Percentiles rank a stretch among this genome's conserved stretches.
Conservation (phyloP, 169 alveolate genomes). For the Eimeria praecox region DNA sequence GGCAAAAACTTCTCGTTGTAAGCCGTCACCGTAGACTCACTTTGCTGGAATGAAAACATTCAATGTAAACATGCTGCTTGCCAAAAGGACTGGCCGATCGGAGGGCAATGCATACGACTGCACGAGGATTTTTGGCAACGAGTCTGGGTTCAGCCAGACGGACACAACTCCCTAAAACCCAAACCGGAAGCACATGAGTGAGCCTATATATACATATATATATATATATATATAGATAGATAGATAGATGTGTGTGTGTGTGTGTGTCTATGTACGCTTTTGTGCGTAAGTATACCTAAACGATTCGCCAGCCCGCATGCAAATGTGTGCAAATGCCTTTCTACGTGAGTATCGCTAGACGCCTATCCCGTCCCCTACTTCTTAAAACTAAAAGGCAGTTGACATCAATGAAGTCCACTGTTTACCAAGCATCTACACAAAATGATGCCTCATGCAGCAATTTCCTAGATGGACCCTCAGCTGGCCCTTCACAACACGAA, state of each 20-base stretch:
- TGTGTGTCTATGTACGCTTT: too few species aligned
- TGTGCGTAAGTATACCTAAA: too few species aligned
- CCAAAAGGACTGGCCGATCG: slow-evolving; percentile 68
- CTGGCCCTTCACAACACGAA: not conserved
- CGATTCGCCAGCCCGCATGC: too few species aligned
- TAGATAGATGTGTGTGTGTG: too few species aligned
- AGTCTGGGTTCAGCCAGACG: slow-evolving; percentile 73
- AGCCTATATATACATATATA: too few species aligned
- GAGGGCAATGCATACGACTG: slow-evolving; percentile 68
- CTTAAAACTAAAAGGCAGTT: not conserved
- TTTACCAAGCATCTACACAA: not conserved
- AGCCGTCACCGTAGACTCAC: slow-evolving; percentile 72
- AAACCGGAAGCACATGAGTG: not conserved
- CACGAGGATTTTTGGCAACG: slow-evolving; percentile 78
- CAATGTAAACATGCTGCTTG: slow-evolving; percentile 78
- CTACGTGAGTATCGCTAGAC: too few species aligned
- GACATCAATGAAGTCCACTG: not conserved
- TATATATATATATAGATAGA: too few species aligned
- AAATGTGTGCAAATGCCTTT: not conserved
- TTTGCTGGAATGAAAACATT: slow-evolving; percentile 83
- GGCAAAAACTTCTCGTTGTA: not conserved
- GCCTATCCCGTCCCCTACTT: not conserved
- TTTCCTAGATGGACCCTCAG: not conserved
- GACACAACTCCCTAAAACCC: slow-evolving; percentile 33
- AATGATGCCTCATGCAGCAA: not conserved